Evolutionary conservation across 768 basidiomycete species (phyloP).

Genomic region (Daedaleopsis nitida): DNA sequence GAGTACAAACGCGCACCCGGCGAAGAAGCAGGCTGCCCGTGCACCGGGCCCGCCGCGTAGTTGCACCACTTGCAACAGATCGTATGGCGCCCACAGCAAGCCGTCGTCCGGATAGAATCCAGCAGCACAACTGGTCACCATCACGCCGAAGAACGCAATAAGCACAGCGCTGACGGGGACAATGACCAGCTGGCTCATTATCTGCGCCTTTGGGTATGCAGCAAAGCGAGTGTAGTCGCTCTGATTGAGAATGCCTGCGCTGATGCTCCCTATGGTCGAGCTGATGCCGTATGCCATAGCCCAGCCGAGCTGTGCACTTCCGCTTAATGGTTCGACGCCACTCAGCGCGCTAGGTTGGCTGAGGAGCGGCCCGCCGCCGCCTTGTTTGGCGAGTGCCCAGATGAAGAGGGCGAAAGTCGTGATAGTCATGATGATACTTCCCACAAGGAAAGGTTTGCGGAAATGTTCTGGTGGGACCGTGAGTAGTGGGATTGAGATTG

Average conservation of each 20-base stretch:
- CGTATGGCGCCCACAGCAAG: slow-evolving; percentile 27
- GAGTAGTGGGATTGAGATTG: slow-evolving; percentile 25
- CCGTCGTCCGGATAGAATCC: slow-evolving; percentile 21
- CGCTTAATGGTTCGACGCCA: slow-evolving; percentile 5
- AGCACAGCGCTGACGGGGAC: slow-evolving; percentile 17
- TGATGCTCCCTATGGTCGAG: slow-evolving; percentile 22
- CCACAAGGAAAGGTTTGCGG: slow-evolving; percentile 23
- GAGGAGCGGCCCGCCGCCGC: slow-evolving; percentile 24
- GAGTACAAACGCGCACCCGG: slow-evolving; percentile 22
- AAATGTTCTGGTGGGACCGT: slow-evolving; percentile 26
- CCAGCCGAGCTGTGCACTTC: slow-evolving; percentile 19
- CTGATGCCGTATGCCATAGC: slow-evolving; percentile 23
- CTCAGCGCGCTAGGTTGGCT: slow-evolving; percentile 11
- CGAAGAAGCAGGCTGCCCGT: slow-evolving; percentile 28
- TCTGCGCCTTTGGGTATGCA: slow-evolving; percentile 8
- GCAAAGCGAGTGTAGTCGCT: slow-evolving; percentile 27
- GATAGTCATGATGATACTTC: slow-evolving; percentile 18
- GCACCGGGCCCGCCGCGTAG: slow-evolving; percentile 18
- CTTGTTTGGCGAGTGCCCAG: slow-evolving; percentile 22
- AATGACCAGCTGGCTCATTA: slow-evolving; percentile 17
- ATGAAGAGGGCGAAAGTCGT: slow-evolving; percentile 19
- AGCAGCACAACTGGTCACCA: slow-evolving; percentile 25
- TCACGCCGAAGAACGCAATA: slow-evolving; percentile 21
- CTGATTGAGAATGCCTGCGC: slow-evolving; percentile 26
- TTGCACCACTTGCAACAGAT: slow-evolving; percentile 22